These are phyloP conservation scores for Polymyxa betae DNA, from an alignment of 208 protist genomes.

Conservation along the genomic window DNA sequence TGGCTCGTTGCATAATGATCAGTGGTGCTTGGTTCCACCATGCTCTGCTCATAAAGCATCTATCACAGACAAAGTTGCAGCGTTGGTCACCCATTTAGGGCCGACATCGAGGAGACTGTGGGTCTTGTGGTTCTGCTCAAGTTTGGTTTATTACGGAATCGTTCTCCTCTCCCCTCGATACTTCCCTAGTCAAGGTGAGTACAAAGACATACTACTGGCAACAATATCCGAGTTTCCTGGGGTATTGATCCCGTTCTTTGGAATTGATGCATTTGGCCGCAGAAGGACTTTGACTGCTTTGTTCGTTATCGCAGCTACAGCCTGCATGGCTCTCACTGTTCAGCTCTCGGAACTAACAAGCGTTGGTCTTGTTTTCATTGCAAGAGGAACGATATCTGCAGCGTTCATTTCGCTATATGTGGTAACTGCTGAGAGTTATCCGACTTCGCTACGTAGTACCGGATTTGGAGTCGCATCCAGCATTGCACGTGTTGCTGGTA, in stretches of 20 bases:
- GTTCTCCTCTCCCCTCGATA: neutral
- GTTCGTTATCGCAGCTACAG: neutral
- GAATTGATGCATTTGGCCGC: neutral
- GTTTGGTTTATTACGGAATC: constrained; percentile 44
- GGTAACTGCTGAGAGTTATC: constrained; percentile 31
- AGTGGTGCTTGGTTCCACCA: neutral
- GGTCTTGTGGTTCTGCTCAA: constrained; percentile 26
- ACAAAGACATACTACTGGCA: neutral
- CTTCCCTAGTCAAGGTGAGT: neutral
- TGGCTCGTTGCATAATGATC: neutral
- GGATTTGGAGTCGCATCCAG: constrained; percentile 33
- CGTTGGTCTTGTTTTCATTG: neutral
- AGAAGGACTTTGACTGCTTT: neutral
- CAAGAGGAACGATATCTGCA: neutral
- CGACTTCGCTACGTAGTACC: constrained; percentile 19
- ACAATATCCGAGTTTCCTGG: constrained; percentile 3
- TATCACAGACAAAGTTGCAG: neutral
- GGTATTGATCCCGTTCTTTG: neutral
- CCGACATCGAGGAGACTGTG: constrained; percentile 5
- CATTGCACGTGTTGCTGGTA: constrained; percentile 1
- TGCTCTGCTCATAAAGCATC: too few species aligned
- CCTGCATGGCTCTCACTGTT: neutral
- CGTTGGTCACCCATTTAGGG: neutral
- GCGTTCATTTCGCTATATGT: constrained; percentile 51
- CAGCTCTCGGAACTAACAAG: neutral